A percentile compares a stretch with the other conserved stretches of the same genome.
These are phyloP conservation scores for Colletotrichum tropicicola DNA, from an alignment of 2,329 filamentous ascomycete genomes.

Conservation along the genomic window DNA sequence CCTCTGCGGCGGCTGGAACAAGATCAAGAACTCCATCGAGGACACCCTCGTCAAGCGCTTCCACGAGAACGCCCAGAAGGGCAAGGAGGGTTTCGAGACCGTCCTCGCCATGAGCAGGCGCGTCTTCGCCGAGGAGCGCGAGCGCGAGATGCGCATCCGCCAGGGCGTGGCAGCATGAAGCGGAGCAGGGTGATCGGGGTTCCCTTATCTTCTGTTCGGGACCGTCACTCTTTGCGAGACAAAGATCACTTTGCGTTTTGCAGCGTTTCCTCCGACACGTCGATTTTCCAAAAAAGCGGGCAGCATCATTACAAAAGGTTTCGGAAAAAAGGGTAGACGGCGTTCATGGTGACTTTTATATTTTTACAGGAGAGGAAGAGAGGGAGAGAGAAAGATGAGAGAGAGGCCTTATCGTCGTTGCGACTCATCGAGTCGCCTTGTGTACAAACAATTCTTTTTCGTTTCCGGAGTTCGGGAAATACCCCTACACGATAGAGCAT, in stretches of 20 bases:
- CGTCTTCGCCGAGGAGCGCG: slow-evolving; percentile 90
- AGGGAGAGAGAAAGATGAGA: background rate
- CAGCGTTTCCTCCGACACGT: slow-evolving; percentile 11
- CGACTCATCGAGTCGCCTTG: background rate
- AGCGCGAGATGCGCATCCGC: slow-evolving; percentile 54
- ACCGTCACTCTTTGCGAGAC: background rate
- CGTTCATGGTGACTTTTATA: slow-evolving; percentile 11
- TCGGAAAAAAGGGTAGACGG: slow-evolving; percentile 18
- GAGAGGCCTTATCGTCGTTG: background rate
- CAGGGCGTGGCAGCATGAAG: slow-evolving; percentile 22
- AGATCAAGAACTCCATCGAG: slow-evolving; percentile 95
- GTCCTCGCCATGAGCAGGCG: slow-evolving; percentile 93
- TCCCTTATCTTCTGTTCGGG: background rate
- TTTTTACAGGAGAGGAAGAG: too few relatives aligned
- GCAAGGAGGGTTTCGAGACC: slow-evolving; percentile 92
- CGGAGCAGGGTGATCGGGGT: too few relatives aligned
- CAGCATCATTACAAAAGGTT: slow-evolving; percentile 15
- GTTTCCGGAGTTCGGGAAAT: slow-evolving; percentile 15
- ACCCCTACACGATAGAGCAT: slow-evolving; percentile 27
- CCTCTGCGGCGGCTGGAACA: slow-evolving; percentile 95
- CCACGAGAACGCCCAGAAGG: slow-evolving; percentile 88
- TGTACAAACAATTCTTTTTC: slow-evolving; percentile 21
- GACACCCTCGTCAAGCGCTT: slow-evolving; percentile 90
- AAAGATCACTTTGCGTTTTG: slow-evolving; percentile 4
- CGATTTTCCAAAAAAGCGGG: slow-evolving; percentile 17